Evolutionary conservation across 164 flowering plant species (phyloP).

Genomic region (Paratinospora sagittata): DNA sequence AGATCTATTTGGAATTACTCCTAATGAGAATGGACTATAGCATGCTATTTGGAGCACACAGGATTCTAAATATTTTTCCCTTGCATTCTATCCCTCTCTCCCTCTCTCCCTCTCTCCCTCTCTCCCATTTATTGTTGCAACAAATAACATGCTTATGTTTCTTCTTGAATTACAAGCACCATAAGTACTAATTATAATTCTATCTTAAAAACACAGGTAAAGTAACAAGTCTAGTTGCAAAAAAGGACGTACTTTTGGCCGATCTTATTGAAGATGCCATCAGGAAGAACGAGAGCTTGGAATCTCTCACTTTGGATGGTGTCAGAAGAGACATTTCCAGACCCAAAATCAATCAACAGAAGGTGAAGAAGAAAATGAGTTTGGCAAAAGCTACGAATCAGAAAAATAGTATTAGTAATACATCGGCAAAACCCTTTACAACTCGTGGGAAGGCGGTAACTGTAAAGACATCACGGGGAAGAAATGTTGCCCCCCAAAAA

Average conservation of each 20-base stretch:
- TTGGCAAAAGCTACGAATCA: conserved; percentile 23
- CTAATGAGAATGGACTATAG: no score
- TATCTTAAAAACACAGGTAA: conserved; percentile 58
- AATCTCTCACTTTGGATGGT: conserved; percentile 55
- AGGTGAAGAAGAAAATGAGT: conserved; percentile 29
- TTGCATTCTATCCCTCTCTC: no score
- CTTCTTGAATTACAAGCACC: no score
- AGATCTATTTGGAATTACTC: no score
- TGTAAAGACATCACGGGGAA: conserved; percentile 18
- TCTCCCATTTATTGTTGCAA: no score
- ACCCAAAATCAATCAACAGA: conserved; percentile 26
- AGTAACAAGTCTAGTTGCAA: conserved; percentile 87
- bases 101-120: no score
- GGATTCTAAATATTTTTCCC: no score
- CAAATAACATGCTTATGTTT: no score
- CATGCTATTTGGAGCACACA: no score
- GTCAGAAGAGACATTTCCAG: conserved; percentile 54
- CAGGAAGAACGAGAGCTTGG: conserved; percentile 86
- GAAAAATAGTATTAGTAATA: conserved; percentile 23
- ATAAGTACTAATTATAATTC: neutral
- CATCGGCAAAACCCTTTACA: conserved; percentile 17
- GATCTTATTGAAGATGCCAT: conserved; percentile 79
- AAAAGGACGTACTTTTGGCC: conserved; percentile 58
- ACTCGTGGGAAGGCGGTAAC: conserved; percentile 19
- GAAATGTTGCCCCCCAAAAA: conserved; percentile 19